phyloP scores from a whole-genome alignment of 441 rosid species.

The Raphanus hybrid region DNA sequence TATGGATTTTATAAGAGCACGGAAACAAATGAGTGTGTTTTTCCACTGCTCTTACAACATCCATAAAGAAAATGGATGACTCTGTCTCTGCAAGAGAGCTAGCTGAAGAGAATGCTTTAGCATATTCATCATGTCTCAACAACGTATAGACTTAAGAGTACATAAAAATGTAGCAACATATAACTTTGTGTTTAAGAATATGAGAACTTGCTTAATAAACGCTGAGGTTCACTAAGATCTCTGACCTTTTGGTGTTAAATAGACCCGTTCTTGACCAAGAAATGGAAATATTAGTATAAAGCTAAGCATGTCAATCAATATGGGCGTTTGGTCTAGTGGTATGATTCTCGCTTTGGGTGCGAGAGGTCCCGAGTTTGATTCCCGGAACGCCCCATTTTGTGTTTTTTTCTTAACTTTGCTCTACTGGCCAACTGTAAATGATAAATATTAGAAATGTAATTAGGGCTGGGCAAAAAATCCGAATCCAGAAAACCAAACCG shows the following conservation, averaged over 20 bases:
- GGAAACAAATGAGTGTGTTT: conserved; percentile 72
- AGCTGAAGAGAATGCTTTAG: conserved; percentile 69
- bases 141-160: conserved; percentile 18
- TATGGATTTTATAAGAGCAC: conserved; percentile 58
- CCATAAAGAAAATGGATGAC: conserved; percentile 61
- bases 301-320: too few relatives aligned
- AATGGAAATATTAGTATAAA: too few relatives aligned
- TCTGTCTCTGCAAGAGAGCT: conserved; percentile 75
- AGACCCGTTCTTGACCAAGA: too few relatives aligned
- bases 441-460: too few relatives aligned
- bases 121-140: conserved; percentile 58
- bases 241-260: background rate
- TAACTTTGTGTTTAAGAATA: conserved; percentile 16
- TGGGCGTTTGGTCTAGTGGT: conserved; percentile 80
- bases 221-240: conserved; percentile 27
- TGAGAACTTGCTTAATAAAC: conserved; percentile 27
- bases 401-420: too few relatives aligned
- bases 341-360: conserved; percentile 98
- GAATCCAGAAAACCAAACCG: too few relatives aligned
- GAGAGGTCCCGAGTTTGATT: conserved; percentile 97
- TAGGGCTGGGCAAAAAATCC: too few relatives aligned
- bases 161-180: conserved; percentile 26
- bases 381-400: conserved; percentile 56
- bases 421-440: too few relatives aligned
- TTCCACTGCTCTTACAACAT: conserved; percentile 54